A percentile compares a stretch with the other conserved stretches of the same genome.
Conservation (phyloP, 331 rosid species). For the Spiraea crenata region DNA sequence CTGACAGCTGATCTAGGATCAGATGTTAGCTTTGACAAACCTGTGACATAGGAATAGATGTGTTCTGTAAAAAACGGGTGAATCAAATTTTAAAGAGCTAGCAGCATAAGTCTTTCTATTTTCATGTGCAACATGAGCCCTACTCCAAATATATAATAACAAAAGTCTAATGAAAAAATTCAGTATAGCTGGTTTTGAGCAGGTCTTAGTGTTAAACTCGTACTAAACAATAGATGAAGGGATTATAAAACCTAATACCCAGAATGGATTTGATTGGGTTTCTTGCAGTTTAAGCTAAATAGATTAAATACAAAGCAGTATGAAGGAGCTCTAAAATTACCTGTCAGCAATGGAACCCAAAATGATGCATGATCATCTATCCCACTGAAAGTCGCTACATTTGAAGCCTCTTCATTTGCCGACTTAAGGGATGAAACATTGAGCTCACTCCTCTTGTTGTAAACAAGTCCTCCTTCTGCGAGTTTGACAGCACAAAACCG, state of each 20-base stretch:
- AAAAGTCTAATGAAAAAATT: not conserved
- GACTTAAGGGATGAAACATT: slow-evolving; percentile 41
- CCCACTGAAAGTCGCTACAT: slow-evolving; percentile 39
- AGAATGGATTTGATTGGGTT: not conserved
- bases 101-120: not conserved
- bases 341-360: slow-evolving; percentile 95
- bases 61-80: slow-evolving; percentile 25
- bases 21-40: slow-evolving; percentile 85
- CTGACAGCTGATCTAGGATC: slow-evolving; percentile 93
- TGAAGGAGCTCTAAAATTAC: slow-evolving; percentile 39
- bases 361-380: slow-evolving; percentile 79
- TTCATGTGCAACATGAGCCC: not conserved
- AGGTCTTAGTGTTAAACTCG: not conserved
- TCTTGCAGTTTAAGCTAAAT: not conserved
- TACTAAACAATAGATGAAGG: not conserved
- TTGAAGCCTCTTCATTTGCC: slow-evolving; percentile 41
- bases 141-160: not conserved
- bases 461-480: slow-evolving; percentile 96
- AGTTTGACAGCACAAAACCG: slow-evolving; percentile 99
- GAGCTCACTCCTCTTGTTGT: slow-evolving; percentile 52
- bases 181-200: not conserved
- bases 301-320: slow-evolving; percentile 1
- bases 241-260: not conserved
- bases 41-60: slow-evolving; percentile 40
- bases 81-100: slow-evolving; percentile 5